Base-by-base conservation (phyloP, 768 basidiomycete species). In the Neoboletus subvelutipes region DNA sequence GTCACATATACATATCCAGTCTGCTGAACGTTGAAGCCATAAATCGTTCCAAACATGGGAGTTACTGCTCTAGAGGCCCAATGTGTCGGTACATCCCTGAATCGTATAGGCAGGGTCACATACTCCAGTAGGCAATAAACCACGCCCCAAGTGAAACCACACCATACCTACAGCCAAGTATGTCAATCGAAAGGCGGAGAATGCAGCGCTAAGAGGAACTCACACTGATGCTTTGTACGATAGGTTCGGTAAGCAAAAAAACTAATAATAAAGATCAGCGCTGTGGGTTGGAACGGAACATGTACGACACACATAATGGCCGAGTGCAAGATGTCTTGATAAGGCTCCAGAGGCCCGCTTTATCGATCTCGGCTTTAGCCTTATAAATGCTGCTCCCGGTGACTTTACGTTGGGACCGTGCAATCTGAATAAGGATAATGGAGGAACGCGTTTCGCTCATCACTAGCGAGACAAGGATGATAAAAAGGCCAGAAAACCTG, bases 71-170 rank as follows among this genome's bases (percentile, higher is more conserved):
- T 84, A 17, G 17, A 33, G 15, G 13, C 4, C 3, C n/a, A 4
- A 36, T 56, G 15, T 45, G 40, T n/a, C 7, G 11, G 22, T 12
- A 40, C 29, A 4, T 10, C 22, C n/a, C 34, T 17, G 12, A 31
- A 29, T n/a, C 42, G 11, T 8, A 22, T 6, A 22, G 5, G 24
- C 10, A 20, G 28, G 12, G 29, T 20, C 36, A 46, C 73, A 0
- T 63, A 85, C 83, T 82, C 82, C 26, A 88, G 73, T 55, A 91
- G 71, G 50, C 83, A 84, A 61, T 81, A 93, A 26, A 85, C 69
- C 1, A 90, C 80, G 0, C 90, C 90, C 90, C 90, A 93, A 0
- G 80, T 79, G 54, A 92, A 83, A 41, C 84, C 84, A 29, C 80
- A 68, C 86, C 85, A 87, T 13, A 86, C 58, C 85, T 88, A 65